Percentiles rank a stretch among this genome's conserved stretches.
Conservation (phyloP, 371 early-diverging fungal genomes). For the Mucor velutinosus region DNA sequence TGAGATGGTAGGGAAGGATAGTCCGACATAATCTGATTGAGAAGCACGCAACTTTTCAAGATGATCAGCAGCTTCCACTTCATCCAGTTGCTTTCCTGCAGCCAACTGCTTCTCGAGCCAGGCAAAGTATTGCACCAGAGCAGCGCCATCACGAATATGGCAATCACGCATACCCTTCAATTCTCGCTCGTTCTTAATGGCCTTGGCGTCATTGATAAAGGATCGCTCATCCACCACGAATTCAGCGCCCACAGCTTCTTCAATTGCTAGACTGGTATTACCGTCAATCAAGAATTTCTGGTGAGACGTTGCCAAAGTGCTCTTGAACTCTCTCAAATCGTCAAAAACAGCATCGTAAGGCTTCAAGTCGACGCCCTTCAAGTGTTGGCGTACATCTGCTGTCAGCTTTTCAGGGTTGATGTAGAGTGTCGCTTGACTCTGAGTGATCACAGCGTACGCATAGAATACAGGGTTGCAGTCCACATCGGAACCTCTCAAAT, state of each 20-base stretch:
- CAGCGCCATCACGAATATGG: slow-evolving; percentile 94
- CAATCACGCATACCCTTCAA: slow-evolving; percentile 92
- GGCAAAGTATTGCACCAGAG: slow-evolving; percentile 90
- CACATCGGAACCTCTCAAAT: slow-evolving; percentile 98
- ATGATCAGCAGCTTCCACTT: slow-evolving; percentile 80
- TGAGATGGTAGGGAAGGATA: slow-evolving; percentile 96
- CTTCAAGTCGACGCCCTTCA: slow-evolving; percentile 64
- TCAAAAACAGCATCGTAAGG: slow-evolving; percentile 83
- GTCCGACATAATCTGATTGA: slow-evolving; percentile 76
- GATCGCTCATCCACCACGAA: slow-evolving; percentile 62
- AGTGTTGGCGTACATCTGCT: slow-evolving; percentile 62
- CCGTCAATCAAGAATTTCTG: slow-evolving; percentile 58
- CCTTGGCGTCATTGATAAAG: slow-evolving; percentile 80
- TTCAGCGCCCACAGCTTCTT: slow-evolving; percentile 58
- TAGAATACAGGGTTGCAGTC: slow-evolving; percentile 98
- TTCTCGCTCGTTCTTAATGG: slow-evolving; percentile 94
- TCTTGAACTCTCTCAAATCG: slow-evolving; percentile 51
- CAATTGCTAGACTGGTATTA: slow-evolving; percentile 72
- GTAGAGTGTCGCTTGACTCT: slow-evolving; percentile 72
- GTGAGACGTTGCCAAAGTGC: slow-evolving; percentile 16
- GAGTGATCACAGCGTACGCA: slow-evolving; percentile 85
- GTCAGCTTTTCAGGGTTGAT: slow-evolving; percentile 77
- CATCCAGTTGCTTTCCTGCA: slow-evolving; percentile 62
- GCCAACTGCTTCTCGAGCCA: slow-evolving; percentile 92
- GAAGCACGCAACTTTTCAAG: slow-evolving; percentile 71